Conservation (phyloP, 2,329 filamentous ascomycete genomes). For the Hymenotorrendiella dingleyae region DNA sequence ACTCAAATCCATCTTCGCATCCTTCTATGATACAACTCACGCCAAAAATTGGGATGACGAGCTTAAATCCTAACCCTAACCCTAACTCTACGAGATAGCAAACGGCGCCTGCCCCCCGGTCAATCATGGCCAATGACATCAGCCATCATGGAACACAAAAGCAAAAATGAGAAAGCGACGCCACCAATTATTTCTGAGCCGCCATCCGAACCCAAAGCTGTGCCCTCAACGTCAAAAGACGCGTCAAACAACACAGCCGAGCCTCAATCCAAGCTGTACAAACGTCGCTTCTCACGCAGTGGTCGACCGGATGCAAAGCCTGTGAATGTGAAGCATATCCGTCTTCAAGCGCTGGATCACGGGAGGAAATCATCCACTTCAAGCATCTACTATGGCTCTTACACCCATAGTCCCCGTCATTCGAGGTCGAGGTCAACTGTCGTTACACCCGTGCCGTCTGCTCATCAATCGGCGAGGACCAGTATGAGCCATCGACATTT, state of each 20-base stretch:
- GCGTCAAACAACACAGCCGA: not conserved
- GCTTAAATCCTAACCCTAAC: too few species aligned
- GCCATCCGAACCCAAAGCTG: too few species aligned
- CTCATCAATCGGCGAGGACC: conserved; percentile 22
- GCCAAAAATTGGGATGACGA: not conserved
- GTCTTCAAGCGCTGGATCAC: conserved; percentile 19
- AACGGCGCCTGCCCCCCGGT: too few species aligned
- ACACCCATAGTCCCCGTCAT: conserved; percentile 20
- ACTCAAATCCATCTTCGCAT: too few species aligned
- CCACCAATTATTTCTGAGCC: conserved; percentile 3
- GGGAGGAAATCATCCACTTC: conserved; percentile 18
- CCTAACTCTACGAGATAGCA: too few species aligned
- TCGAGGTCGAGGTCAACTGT: conserved; percentile 23
- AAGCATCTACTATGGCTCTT: conserved; percentile 32
- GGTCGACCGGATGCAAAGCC: conserved; percentile 16
- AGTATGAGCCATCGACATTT: conserved; percentile 29
- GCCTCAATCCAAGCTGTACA: conserved; percentile 12
- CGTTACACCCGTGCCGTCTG: conserved; percentile 20
- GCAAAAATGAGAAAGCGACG: too few species aligned
- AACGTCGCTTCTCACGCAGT: conserved; percentile 14
- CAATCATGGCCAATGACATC: not conserved
- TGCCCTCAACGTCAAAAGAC: not conserved
- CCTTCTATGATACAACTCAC: too few species aligned
- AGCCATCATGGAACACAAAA: too few species aligned
- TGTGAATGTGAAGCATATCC: conserved; percentile 23